These are phyloP conservation scores for sweet orange (Citrus sinensis) DNA, from an alignment of 345 rosid genomes.

Conservation along the genomic window DNA sequence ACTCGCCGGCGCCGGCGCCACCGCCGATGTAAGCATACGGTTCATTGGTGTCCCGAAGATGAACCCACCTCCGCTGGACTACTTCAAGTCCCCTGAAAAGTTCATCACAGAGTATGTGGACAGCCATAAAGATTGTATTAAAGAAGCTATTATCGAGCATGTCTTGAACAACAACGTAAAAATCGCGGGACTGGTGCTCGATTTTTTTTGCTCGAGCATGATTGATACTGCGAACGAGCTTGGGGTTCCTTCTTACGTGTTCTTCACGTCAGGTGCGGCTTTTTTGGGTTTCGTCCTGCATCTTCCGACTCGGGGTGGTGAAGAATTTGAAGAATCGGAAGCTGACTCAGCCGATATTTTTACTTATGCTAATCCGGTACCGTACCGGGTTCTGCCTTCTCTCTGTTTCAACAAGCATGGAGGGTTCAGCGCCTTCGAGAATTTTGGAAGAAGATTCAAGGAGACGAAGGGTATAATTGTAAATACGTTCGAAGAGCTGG, in stretches of 20 bases:
- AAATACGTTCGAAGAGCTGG: conserved; percentile 29
- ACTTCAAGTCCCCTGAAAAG: not conserved
- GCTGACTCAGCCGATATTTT: conserved; percentile 7
- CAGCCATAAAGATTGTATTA: conserved; percentile 19
- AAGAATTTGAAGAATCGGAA: conserved; percentile 4
- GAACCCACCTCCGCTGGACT: not conserved
- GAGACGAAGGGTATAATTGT: conserved; percentile 28
- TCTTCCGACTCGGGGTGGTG: not conserved
- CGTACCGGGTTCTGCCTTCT: conserved; percentile 20
- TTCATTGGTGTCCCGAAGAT: conserved; percentile 11
- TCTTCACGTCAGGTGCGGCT: conserved; percentile 30
- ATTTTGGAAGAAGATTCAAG: conserved; percentile 14
- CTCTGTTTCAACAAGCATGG: not conserved
- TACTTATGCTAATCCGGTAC: conserved; percentile 16
- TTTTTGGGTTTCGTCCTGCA: conserved; percentile 20
- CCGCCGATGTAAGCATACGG: conserved; percentile 6
- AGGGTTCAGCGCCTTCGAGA: not conserved
- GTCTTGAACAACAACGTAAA: not conserved
- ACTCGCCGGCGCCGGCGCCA: conserved; percentile 4
- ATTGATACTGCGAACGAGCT: conserved; percentile 38
- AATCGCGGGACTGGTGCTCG: conserved; percentile 32
- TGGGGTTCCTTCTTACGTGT: conserved; percentile 32
- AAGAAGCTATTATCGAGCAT: conserved; percentile 11
- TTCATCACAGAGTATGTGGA: not conserved
- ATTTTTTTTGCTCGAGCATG: conserved; percentile 31